phyloP scores from a whole-genome alignment of 305 asterid genomes.

The Rubia peregrina region DNA sequence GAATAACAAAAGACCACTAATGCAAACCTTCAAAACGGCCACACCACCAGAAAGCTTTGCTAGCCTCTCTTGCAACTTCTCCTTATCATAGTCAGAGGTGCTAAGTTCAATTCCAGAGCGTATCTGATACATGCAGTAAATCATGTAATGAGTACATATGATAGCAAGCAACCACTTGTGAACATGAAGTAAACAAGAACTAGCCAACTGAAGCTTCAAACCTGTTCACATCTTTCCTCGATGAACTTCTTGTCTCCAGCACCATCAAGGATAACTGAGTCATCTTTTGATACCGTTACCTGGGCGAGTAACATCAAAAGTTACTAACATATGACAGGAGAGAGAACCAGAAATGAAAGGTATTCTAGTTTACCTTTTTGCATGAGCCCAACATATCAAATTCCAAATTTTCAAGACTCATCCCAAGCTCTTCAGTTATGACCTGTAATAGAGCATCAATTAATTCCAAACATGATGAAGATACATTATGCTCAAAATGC shows the following conservation, averaged over 20 bases:
- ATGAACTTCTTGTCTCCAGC: conserved; percentile 79
- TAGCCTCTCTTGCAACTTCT: conserved; percentile 85
- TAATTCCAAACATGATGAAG: neutral
- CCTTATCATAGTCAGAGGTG: conserved; percentile 89
- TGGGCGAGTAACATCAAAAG: conserved; percentile 8
- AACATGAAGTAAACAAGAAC: neutral
- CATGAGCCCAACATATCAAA: conserved; percentile 48
- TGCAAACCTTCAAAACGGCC: conserved; percentile 59
- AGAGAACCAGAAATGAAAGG: neutral
- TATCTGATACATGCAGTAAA: conserved; percentile 36
- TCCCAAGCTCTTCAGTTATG: conserved; percentile 50
- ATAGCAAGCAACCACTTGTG: neutral
- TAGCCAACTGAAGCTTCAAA: conserved; percentile 5
- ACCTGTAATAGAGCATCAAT: conserved; percentile 22
- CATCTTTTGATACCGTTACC: conserved; percentile 42
- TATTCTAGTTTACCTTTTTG: conserved; percentile 34
- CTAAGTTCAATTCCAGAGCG: conserved; percentile 66
- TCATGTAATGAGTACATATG: neutral
- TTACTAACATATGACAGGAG: neutral
- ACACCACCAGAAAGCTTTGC: conserved; percentile 71
- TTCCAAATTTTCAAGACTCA: conserved; percentile 42
- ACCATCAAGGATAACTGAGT: conserved; percentile 63
- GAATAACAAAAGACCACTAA: neutral
- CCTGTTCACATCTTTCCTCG: conserved; percentile 92
- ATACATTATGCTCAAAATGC: neutral